Conservation (phyloP, 306 rosid species). For the Vachellia pachyceras region DNA sequence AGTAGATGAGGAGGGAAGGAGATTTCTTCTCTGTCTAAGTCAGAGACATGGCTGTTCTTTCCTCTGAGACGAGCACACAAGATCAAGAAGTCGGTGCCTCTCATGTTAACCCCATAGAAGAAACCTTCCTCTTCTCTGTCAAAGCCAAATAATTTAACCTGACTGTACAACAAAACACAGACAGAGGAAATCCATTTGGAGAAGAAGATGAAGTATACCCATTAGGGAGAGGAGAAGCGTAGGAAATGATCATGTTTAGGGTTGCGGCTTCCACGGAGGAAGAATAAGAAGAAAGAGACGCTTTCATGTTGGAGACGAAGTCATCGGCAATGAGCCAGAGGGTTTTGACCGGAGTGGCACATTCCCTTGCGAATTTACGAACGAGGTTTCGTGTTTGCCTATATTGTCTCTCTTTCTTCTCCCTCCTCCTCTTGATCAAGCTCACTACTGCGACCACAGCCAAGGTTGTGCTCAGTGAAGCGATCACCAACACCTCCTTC, state of each 20-base stretch:
- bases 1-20: conserved; percentile 52
- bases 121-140: conserved; percentile 72
- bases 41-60: conserved; percentile 55
- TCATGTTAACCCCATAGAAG: conserved; percentile 67
- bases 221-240: conserved; percentile 57
- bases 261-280: conserved; percentile 40
- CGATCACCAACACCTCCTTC: conserved; percentile 51
- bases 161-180: not conserved
- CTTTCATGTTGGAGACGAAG: conserved; percentile 54
- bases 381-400: conserved; percentile 47
- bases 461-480: conserved; percentile 43
- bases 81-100: conserved; percentile 53
- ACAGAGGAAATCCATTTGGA: not conserved
- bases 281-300: conserved; percentile 47
- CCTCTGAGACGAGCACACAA: conserved; percentile 71
- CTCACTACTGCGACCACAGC: conserved; percentile 39
- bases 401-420: conserved; percentile 48
- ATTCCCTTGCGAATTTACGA: conserved; percentile 62
- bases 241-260: conserved; percentile 64
- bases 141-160: conserved; percentile 24
- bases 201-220: conserved; percentile 43
- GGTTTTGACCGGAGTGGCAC: conserved; percentile 60
- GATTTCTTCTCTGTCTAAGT: conserved; percentile 57
- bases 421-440: conserved; percentile 46
- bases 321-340: conserved; percentile 62